Conservation (phyloP, 2,329 filamentous ascomycete genomes). For the Pseudocercospora vitis region DNA sequence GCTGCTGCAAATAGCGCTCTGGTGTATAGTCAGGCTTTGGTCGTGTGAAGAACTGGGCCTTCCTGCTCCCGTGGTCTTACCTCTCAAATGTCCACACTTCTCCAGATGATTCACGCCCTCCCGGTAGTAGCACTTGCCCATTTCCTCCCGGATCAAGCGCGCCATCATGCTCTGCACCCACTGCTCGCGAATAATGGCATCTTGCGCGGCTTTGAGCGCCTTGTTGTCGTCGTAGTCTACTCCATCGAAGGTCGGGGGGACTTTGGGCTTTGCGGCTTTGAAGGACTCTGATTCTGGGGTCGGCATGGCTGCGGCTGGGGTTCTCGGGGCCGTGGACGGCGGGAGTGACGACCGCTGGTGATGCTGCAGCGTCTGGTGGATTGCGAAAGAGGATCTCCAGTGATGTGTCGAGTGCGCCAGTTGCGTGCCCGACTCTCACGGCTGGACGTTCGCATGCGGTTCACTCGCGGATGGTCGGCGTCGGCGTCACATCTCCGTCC, state of each 20-base stretch:
- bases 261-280: constrained; percentile 79
- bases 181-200: constrained; percentile 79
- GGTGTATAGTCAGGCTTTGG: constrained; percentile 24
- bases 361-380: not conserved
- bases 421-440: not conserved
- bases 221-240: constrained; percentile 83
- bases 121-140: constrained; percentile 80
- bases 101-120: constrained; percentile 86
- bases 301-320: constrained; percentile 57
- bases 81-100: constrained; percentile 79
- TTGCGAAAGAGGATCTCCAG: not conserved
- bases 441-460: not conserved
- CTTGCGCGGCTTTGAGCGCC: constrained; percentile 77
- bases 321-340: constrained; percentile 4
- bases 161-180: constrained; percentile 92
- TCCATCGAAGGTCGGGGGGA: constrained; percentile 79
- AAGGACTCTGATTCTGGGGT: constrained; percentile 80
- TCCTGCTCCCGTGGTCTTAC: constrained; percentile 52
- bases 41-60: not conserved
- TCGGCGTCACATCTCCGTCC: constrained; percentile 4
- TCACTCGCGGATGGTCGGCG: not conserved
- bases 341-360: too few relatives aligned
- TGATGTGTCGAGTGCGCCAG: not conserved
- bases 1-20: constrained; percentile 78
- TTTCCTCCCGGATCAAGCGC: constrained; percentile 74